Conservation (phyloP, 1,139 yeast genomes). For the Blastobotrys aristatus region DNA sequence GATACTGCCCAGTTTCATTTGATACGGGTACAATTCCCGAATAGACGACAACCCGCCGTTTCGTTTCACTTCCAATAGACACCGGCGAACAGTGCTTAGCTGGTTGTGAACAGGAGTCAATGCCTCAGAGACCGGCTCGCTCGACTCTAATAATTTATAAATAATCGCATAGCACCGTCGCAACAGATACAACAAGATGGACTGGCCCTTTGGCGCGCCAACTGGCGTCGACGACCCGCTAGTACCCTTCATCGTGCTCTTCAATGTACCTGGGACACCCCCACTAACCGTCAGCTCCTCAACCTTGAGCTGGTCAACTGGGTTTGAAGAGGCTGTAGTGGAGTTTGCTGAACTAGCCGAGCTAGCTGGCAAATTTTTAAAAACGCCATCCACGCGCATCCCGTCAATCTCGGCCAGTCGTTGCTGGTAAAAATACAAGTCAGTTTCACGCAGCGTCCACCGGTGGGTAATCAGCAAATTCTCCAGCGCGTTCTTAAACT, state of each 20-base stretch:
- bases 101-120: constrained; percentile 91
- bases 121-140: constrained; percentile 93
- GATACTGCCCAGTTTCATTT: constrained; percentile 83
- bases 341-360: not conserved
- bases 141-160: constrained; percentile 80
- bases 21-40: constrained; percentile 91
- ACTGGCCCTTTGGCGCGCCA: constrained; percentile 43
- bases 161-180: constrained; percentile 87
- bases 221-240: constrained; percentile 11
- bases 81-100: constrained; percentile 81
- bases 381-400: constrained; percentile 54
- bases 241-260: not conserved
- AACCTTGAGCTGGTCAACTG: not conserved
- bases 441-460: constrained; percentile 96
- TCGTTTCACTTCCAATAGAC: constrained; percentile 81
- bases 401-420: constrained; percentile 68
- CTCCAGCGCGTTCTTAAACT: constrained; percentile 67
- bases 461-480: constrained; percentile 83
- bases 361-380: constrained; percentile 20
- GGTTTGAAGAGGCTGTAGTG: not conserved
- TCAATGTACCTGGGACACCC: not conserved
- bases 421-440: constrained; percentile 76
- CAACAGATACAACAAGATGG: constrained; percentile 68
- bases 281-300: not conserved
- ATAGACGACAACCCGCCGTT: constrained; percentile 85